These are phyloP conservation scores for Arthrobotrys conoides DNA, from an alignment of 2,329 filamentous ascomycete genomes.

Conservation along the genomic window DNA sequence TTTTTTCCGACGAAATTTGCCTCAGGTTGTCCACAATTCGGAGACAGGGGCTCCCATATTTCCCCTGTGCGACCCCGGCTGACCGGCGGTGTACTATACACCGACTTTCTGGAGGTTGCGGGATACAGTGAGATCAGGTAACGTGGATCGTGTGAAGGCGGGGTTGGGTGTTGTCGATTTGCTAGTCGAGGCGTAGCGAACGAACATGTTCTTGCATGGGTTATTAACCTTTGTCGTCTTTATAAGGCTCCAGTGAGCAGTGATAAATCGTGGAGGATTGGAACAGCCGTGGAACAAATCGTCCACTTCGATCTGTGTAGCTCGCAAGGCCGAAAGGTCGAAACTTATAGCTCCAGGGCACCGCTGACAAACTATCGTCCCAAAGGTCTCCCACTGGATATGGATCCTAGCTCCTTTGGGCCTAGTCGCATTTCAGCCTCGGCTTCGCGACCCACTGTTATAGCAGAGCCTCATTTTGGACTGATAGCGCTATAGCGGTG, in stretches of 20 bases:
- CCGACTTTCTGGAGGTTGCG: constrained; percentile 26
- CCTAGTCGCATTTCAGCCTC: constrained; percentile 46
- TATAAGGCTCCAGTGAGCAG: constrained; percentile 1
- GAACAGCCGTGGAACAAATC: constrained; percentile 5
- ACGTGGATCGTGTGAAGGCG: constrained; percentile 39
- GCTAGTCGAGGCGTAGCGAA: constrained; percentile 30
- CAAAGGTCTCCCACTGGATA: constrained; percentile 11
- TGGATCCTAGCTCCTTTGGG: constrained; percentile 38
- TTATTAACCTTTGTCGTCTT: constrained; percentile 7
- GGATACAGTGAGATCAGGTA: constrained; percentile 15
- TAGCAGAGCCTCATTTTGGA: constrained; percentile 48
- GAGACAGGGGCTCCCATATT: constrained; percentile 60
- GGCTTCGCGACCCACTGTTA: constrained; percentile 35
- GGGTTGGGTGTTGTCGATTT: constrained; percentile 54
- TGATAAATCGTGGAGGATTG: constrained; percentile 11
- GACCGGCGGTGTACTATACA: constrained; percentile 45
- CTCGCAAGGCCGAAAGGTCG: constrained; percentile 18
- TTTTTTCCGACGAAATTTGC: constrained; percentile 16
- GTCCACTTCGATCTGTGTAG: constrained; percentile 16
- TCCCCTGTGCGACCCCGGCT: constrained; percentile 42
- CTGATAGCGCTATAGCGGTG: constrained; percentile 17
- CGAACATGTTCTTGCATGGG: constrained; percentile 51
- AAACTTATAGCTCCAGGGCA: constrained; percentile 29
- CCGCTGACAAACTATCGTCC: constrained; percentile 25
- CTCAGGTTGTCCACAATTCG: constrained; percentile 49